phyloP scores from a whole-genome alignment of 495 filamentous ascomycete species.

The Neurospora sp. region DNA sequence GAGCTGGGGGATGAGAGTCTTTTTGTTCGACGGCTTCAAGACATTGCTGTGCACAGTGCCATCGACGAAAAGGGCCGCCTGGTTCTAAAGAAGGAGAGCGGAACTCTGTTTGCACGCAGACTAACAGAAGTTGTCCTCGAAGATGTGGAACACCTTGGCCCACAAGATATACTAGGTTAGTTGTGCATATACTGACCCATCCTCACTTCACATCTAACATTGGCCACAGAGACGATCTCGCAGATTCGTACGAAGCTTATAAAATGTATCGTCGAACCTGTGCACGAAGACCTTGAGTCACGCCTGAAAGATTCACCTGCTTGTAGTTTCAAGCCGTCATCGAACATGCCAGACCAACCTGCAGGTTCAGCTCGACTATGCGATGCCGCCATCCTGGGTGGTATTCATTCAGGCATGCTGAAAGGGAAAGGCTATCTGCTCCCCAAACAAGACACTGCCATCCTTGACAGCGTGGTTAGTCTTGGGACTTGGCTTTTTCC shows the following conservation, averaged over 20 bases:
- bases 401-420: neutral
- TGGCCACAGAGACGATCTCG: too few relatives aligned
- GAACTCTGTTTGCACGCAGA: too few relatives aligned
- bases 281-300: neutral
- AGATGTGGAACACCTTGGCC: neutral
- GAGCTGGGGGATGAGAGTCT: neutral
- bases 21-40: neutral
- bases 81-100: neutral
- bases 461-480: too few relatives aligned
- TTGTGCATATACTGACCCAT: too few relatives aligned
- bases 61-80: neutral
- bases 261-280: neutral
- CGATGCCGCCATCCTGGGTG: neutral
- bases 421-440: neutral
- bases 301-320: neutral
- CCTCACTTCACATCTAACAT: too few relatives aligned
- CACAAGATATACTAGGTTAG: neutral
- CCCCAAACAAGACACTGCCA: neutral
- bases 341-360: neutral
- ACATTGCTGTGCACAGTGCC: neutral
- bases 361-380: neutral
- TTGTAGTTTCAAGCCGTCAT: neutral
- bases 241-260: too few relatives aligned
- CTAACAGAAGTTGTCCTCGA: neutral
- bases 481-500: neutral